Conservation (phyloP, 345 rosid genomes). For the Eucalyptus guilfoylei region DNA sequence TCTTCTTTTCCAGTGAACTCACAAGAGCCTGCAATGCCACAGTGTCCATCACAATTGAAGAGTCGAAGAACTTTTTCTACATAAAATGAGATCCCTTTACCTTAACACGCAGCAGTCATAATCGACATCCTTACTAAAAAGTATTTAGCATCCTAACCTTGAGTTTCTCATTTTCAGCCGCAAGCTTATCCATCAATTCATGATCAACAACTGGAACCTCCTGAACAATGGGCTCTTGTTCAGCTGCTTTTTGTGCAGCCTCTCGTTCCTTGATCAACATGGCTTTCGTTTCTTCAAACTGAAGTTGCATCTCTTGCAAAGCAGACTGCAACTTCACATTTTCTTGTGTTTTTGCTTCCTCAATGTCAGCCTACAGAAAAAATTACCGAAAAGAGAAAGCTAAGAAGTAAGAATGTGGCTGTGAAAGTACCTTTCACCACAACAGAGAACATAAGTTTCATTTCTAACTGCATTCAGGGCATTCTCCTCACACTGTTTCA, state of each 20-base stretch:
- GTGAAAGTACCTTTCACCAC: not conserved
- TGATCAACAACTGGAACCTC: slow-evolving; percentile 50
- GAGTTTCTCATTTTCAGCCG: slow-evolving; percentile 74
- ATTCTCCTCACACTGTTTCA: not conserved
- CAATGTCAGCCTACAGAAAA: slow-evolving; percentile 51
- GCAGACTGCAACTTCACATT: slow-evolving; percentile 33
- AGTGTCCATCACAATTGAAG: not conserved
- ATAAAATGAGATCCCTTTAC: not conserved
- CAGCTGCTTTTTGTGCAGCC: slow-evolving; percentile 15
- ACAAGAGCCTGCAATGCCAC: slow-evolving; percentile 35
- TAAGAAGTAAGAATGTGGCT: not conserved
- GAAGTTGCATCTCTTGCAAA: slow-evolving; percentile 33
- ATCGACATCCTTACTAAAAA: not conserved
- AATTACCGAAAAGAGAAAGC: not conserved
- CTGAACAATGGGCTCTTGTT: slow-evolving; percentile 35
- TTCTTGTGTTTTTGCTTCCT: slow-evolving; percentile 46
- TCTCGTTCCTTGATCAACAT: slow-evolving; percentile 28
- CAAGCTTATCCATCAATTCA: slow-evolving; percentile 47
- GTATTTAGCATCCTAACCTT: slow-evolving; percentile 30
- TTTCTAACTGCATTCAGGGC: not conserved
- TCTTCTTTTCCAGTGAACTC: slow-evolving; percentile 58
- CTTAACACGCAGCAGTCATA: not conserved
- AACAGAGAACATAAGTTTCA: not conserved
- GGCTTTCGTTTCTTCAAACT: slow-evolving; percentile 58
- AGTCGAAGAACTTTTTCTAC: not conserved